Base-by-base conservation (phyloP, 2,329 filamentous ascomycete species). In the Zymoseptoria ardabiliae region DNA sequence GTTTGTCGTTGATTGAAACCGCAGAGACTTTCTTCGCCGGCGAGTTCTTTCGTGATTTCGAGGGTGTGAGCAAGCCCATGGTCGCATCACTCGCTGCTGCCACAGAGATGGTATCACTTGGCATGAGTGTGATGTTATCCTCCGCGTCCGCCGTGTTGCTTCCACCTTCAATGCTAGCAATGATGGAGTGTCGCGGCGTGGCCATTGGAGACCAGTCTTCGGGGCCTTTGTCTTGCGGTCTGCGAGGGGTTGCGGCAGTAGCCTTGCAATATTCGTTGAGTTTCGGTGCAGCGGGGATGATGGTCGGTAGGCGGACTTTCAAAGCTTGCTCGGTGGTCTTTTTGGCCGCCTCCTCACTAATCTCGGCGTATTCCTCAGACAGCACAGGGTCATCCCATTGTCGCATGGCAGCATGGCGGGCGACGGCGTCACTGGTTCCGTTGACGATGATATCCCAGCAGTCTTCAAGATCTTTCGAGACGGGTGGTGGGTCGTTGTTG, bases 371-470 rank as follows among this genome's bases (percentile, higher is more conserved):
- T 13, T 75, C 66, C 9, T 75, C 73, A 69, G 54, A 71, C 65
- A 63, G 58, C 2, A 58, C 60, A 22, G 68, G 66, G 59, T 85
- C 82, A 63, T 85, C 76, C 83, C 83, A 86, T 60, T 75, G 77
- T 56, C 79, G 79, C 73, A 86, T 75, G 21, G 83, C 83, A 17
- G 86, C 88, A 48, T 91, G 78, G 54, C 81, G 82, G 20, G 94
- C 94, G 48, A 99, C 88, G 64, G 91, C 86, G 72, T 99, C 94
- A 71, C 90, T 94, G 68, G 89, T 88, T 20, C 91, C 92, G 65
- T 85, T 86, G 41, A 99, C 88, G 19, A 97, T 85, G 61, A 97
- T 77, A 74, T 99, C 94, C 88, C 92, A 99, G 69, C 90, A 91
- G 63, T 95, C 88, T 71, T 93, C 92, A 63, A 97, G 87, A 60